Evolutionary conservation across 1,284 basidiomycete genomes (phyloP), one percentile per base, ranked within the genome.

Genomic region (Ceratobasidium sp.): DNA sequence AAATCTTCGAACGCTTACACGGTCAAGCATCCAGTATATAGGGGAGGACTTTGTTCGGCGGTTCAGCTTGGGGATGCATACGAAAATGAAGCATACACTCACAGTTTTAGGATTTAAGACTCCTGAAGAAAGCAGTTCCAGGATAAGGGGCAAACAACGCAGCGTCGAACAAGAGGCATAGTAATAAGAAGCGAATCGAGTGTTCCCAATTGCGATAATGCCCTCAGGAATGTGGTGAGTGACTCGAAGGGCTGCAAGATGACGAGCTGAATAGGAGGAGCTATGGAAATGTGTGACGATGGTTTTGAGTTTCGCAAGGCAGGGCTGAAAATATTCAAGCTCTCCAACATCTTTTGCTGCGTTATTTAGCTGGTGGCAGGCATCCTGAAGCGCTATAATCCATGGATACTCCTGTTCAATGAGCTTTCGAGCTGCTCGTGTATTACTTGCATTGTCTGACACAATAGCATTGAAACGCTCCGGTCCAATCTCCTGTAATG

Each of bases 381-480:
- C 79, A 67, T 84, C 82, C 2, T 80, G 79, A 0, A 83, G 53
- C 29, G 81, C 79, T 29, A 84, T 75, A 3, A 83, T 76, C 5
- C 78, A 80, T 1, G 79, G 79, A 47, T 81, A 56, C 44, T 78
- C 66, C 2, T 75, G 31, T 19, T 65, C 74, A 0, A 82, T 33
- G 14, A 80, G 22, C 3, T 75, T 51, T 0, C 82, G 77, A 15
- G 75, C 76, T 15, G 77, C 75, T 9, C 77, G 77, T 11, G 82
- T 84, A 59, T 83, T 83, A 6, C 82, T 82, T 9, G 82, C 83
- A 65, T 80, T 81, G 59, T 84, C 82, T 1, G 80, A 81, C 6
- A 78, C 78, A 17, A 79, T 75, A 3, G 54, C 79, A 27, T 76
- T 66, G 69, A 84, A 81, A 4, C 75, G 73, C 6, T 66, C 50